Evolutionary conservation across 2,329 filamentous ascomycete species (phyloP), one percentile per base, ranked within the genome.

Genomic region (Cordyceps fumosorosea): DNA sequence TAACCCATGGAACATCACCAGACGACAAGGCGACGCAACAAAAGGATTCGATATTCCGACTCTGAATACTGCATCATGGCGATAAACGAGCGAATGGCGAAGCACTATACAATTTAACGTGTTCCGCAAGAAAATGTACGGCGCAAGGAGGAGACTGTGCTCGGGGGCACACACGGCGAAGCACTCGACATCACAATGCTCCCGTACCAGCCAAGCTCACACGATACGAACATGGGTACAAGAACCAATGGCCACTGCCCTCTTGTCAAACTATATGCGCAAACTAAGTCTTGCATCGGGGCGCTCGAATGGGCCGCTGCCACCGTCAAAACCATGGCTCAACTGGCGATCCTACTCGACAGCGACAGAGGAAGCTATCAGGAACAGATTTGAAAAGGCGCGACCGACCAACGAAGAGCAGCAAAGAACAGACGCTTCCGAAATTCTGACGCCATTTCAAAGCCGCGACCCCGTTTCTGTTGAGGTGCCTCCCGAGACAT

Each of bases 301-400:
- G 16, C 5, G 3, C 8, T 14, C 20, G 3, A 20, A 26, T 6
- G 8, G 29, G 34, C 2, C 18, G 24, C 12, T 26, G 2, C 24
- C 2, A 6, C 16, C 5, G 2, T 22, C 37, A 24, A 24, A 2
- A 1, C 37, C 18, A 18, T 32, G 12, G 5, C 14, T 12, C 32
- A 10, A 32, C 29, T 24, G 29, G 18, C 51, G 42, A 44, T 42
- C 22, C 20, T 55, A 61, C 32, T 55, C 51, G 18, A 55, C 58
- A 12, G 20, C 11, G 18, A 11, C 37, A 5, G 47, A 59, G 1
- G 58, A 61, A 26, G 18, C 7, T n/a, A 55, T 42, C 12, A 32
- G 20, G 24, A 61, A 61, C 58, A 37, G 58, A 29, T 61, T 61
- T 12, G 51, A 48, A 8, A 29, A 26, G 47, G 32, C 58, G 29